Base-by-base conservation (phyloP, 306 rosid species). In the Castanospermum australe region DNA sequence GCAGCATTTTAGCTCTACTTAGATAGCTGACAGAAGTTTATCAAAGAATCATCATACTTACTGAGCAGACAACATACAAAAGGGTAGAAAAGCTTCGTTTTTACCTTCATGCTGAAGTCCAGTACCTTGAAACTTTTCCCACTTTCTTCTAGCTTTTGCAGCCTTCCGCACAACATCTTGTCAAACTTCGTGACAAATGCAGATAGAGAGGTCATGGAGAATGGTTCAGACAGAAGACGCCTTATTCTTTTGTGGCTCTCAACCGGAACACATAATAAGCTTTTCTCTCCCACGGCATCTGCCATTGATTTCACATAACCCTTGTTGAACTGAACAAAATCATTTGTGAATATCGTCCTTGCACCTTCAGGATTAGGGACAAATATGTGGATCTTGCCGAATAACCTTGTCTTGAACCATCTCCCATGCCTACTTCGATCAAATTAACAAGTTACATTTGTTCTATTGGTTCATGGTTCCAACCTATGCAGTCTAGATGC, bases 391-490 rank as follows among this genome's bases (percentile, higher is more conserved):
- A 80, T 66, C 87, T 86, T 88, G 15, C 97, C 92, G 25, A 89
- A 92, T 52, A 92, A 44, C 88, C 92, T 85, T 24, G 97, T 88
- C 90, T 82, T 92, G 87, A 92, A 92, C 91, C 91, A 92, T 71
- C 77, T 89, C 18, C 94, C 94, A 36, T 89, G 71, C 92, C 97
- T 92, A 56, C 38, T 76, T 67, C 44, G 66, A 81, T 52, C 79
- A 79, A 71, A 62, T 25, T 52, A 80, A 21, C 15, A 44, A 30
- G 18, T 65, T 32, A 71, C 14, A 5, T 20, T 14, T 60, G 38
- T 17, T 75, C 25, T 55, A 48, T 61, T 52, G 63, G 24, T 66
- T 13, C 59, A 47, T 18, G n/a, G 13, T 52, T 45, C 56, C 15
- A 32, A 13, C 73, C 62, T 50, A 28, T 69, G n/a, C n/a, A n/a